Base-by-base conservation (phyloP, 345 rosid species). In the Hirschfeldia incana region DNA sequence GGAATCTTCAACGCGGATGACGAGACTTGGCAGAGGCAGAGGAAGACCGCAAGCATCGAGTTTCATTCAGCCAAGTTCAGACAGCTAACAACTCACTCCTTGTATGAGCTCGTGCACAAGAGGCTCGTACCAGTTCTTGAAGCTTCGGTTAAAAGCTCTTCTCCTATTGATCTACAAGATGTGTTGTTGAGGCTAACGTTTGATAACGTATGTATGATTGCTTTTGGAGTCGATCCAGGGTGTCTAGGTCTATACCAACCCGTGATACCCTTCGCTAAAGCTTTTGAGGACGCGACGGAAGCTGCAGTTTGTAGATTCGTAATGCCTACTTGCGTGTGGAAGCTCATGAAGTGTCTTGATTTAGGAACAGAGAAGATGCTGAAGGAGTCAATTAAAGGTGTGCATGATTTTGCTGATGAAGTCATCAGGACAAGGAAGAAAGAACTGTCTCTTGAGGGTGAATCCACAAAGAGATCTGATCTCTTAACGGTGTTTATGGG, bases 151-250 rank as follows among this genome's bases (percentile, higher is more conserved):
- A 80, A 75, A 4, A 70, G 49, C 28, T 85, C 85, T 3, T 59
- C 13, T 27, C 64, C 89, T 16, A 21, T 91, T 11, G 99, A 95
- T 78, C 88, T 95, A 9, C 99, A 95, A 75, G 99, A 91, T 60
- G 82, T 91, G 16, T 80, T 95, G n/a, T 76, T 90, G 59, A 80
- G 99, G 81, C 85, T 95, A 32, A 93, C 99, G 0, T 93, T 95
- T 57, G 98, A 95, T 66, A 95, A 91, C 57, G 94, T 95, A 3
- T 93, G 98, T 81, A 93, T 91, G 96, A 88, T 95, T 33, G 98
- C 98, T n/a, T 90, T 95, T 46, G 99, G 99, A 26, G 94, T 87
- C 12, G 99, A 95, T 80, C 98, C 98, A 0, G 98, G 98, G 0
- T 93, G 97, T 79, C 81, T 95, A 0, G 67, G 85, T 26, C 88